Evolutionary conservation across 768 basidiomycete species (phyloP), one percentile per base, ranked within the genome.

Genomic region (Dioszegia aurantiaca): DNA sequence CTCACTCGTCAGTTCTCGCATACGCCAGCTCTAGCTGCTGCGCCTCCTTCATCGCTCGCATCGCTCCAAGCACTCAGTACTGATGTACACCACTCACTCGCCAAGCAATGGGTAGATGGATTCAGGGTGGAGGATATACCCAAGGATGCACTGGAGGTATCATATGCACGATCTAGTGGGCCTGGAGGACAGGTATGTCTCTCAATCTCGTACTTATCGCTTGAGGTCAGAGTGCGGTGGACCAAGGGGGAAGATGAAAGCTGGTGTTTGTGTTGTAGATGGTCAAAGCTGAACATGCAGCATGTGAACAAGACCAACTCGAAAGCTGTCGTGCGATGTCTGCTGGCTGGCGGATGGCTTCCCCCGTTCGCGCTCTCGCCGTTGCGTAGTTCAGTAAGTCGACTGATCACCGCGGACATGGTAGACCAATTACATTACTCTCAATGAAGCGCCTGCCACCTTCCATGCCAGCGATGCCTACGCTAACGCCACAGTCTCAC

Each of bases 251-350:
- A n/a, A n/a, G n/a, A n/a, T n/a, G n/a, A n/a, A n/a, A n/a, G n/a
- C n/a, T n/a, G n/a, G n/a, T n/a, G n/a, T n/a, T n/a, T n/a, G n/a
- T n/a, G n/a, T n/a, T n/a, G n/a, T n/a, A n/a, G n/a, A 33, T 52
- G 11, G 26, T 5, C 19, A n/a, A 4, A 17, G 21, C 55, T 56
- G 28, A 36, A 24, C 12, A 4, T 40, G 24, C 39, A 77, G 75
- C 74, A 77, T 60, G 75, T 77, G 23, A 77, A 77, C 46, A 77
- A 72, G 56, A 72, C 74, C n/a, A 69, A 67, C 56, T 73, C 75
- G 16, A 77, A 77, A 56, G 73, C 73, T 14, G 64, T 65, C 6
- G 21, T 77, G 11, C 48, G 72, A 16, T 63, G 59, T 23, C 39
- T 55, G 48, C 36, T 70, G 1, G 4, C 27, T 23, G 60, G 60